Conservation (phyloP, 495 filamentous ascomycete species). For the Jackrogersella multiformis region DNA sequence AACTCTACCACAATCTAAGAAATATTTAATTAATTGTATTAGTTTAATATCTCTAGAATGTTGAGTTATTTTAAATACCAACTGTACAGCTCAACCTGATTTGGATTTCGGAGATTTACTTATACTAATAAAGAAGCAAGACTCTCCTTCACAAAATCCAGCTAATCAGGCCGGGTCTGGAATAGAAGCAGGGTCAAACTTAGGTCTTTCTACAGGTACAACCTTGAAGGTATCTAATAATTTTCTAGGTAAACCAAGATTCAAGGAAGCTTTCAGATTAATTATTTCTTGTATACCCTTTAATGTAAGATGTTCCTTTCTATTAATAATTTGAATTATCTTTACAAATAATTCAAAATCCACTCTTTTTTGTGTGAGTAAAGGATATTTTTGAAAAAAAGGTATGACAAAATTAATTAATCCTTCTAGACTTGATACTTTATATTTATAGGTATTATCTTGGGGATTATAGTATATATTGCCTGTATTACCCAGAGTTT, state of each 20-base stretch:
- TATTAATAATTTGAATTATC: slow-evolving; percentile 1
- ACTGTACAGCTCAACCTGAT: slow-evolving; percentile 10
- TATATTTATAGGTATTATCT: slow-evolving; percentile 12
- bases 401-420: slow-evolving; percentile 9
- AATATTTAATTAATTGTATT: slow-evolving; percentile 10
- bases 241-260: slow-evolving; percentile 8
- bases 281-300: slow-evolving; percentile 9
- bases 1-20: slow-evolving; percentile 17
- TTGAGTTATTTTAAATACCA: slow-evolving; percentile 16
- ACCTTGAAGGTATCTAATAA: slow-evolving; percentile 10
- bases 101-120: slow-evolving; percentile 3
- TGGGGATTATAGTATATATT: slow-evolving; percentile 8
- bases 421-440: slow-evolving; percentile 5
- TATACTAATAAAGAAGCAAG: slow-evolving; percentile 7
- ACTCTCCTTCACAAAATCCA: slow-evolving; percentile 12
- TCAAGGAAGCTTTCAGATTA: slow-evolving; percentile 12
- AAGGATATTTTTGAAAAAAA: slow-evolving; percentile 10
- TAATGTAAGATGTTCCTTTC: slow-evolving; percentile 13
- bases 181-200: slow-evolving; percentile 6
- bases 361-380: slow-evolving; percentile 8
- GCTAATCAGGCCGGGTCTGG: slow-evolving; percentile 1
- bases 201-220: slow-evolving; percentile 10
- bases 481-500: slow-evolving; percentile 1
- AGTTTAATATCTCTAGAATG: slow-evolving; percentile 12
- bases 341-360: slow-evolving; percentile 13